Percentiles rank a stretch among this genome's conserved stretches.
Evolutionary conservation across 148 eudicot genomes (phyloP).

Genomic region (Camellia japonica): DNA sequence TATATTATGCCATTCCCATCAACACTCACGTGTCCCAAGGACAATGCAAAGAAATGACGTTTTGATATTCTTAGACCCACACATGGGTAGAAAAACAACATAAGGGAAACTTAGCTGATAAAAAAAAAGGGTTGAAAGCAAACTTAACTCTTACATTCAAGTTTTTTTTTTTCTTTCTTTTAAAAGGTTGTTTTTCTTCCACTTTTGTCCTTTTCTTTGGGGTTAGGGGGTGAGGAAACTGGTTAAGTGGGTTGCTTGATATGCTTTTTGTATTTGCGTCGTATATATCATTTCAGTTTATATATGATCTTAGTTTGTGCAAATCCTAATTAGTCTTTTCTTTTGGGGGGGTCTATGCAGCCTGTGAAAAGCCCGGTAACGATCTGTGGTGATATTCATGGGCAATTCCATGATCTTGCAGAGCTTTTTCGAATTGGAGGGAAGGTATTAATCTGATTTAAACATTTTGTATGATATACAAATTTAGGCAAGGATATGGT

Average conservation of each 20-base stretch:
- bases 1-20: no score
- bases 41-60: no score
- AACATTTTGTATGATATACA: slow-evolving; percentile 14
- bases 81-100: no score
- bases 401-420: slow-evolving; percentile 98
- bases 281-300: background rate
- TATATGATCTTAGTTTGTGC: background rate
- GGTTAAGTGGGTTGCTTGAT: slow-evolving; percentile 14
- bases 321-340: slow-evolving; percentile 15
- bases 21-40: no score
- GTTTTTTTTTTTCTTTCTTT: slow-evolving; percentile 33
- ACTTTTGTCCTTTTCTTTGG: background rate
- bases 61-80: no score
- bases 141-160: background rate
- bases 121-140: background rate
- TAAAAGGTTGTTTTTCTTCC: slow-evolving; percentile 18
- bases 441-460: slow-evolving; percentile 42
- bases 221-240: background rate
- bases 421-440: slow-evolving; percentile 98
- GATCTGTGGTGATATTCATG: slow-evolving; percentile 97
- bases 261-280: background rate
- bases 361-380: slow-evolving; percentile 98
- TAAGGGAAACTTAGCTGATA: background rate
- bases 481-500: background rate
- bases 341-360: slow-evolving; percentile 35